Evolutionary conservation across 202 grass and related monocot genomes (phyloP).

Genomic region (Digitaria exilis): DNA sequence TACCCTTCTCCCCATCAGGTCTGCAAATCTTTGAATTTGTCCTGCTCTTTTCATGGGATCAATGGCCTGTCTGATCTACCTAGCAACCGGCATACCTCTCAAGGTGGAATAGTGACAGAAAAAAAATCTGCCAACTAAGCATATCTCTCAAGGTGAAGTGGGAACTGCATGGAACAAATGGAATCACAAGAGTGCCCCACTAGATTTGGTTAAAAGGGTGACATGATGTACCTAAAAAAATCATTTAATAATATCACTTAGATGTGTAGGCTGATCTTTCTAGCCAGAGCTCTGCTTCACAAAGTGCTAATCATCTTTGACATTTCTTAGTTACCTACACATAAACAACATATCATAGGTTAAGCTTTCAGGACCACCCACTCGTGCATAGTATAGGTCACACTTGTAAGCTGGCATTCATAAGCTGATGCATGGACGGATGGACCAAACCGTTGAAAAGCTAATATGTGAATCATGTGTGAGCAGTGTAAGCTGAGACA

Average conservation of each 20-base stretch:
- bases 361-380: slow-evolving; percentile 41
- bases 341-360: slow-evolving; percentile 33
- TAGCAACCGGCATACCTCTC: not conserved
- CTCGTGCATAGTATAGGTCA: slow-evolving; percentile 16
- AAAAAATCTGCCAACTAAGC: slow-evolving; percentile 25
- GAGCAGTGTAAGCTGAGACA: not conserved
- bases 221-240: slow-evolving; percentile 22
- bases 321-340: slow-evolving; percentile 27
- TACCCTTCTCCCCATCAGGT: not conserved
- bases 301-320: slow-evolving; percentile 42
- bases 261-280: slow-evolving; percentile 40
- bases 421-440: slow-evolving; percentile 15
- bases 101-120: slow-evolving; percentile 36
- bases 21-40: not conserved
- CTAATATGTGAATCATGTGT: slow-evolving; percentile 5
- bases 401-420: slow-evolving; percentile 9
- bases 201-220: slow-evolving; percentile 51
- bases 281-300: slow-evolving; percentile 20
- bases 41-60: not conserved
- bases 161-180: not conserved
- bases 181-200: slow-evolving; percentile 41
- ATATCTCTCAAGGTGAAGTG: not conserved
- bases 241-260: slow-evolving; percentile 26
- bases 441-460: slow-evolving; percentile 34
- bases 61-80: not conserved